Percentiles rank a stretch among this genome's conserved stretches.
These are phyloP conservation scores for Carallia brachiata DNA, from an alignment of 345 rosid genomes.

Conservation along the genomic window DNA sequence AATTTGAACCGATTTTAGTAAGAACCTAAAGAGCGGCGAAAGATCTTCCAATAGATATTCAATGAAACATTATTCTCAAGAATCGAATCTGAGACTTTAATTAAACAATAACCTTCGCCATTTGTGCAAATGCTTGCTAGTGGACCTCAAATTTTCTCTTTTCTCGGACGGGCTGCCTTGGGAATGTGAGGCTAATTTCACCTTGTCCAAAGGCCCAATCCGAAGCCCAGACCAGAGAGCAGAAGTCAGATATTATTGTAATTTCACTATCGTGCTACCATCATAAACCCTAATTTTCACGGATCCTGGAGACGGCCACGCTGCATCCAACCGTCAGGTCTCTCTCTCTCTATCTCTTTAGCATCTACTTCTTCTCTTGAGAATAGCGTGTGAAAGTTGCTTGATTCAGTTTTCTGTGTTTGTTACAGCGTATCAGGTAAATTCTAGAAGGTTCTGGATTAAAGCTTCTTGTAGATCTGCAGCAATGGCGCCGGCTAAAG, in stretches of 20 bases:
- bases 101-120: too few relatives aligned
- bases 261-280: constrained; percentile 3
- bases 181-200: too few relatives aligned
- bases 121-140: too few relatives aligned
- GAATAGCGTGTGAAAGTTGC: neutral
- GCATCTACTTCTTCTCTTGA: too few relatives aligned
- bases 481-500: constrained; percentile 28
- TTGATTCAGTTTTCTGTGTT: neutral
- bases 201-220: too few relatives aligned
- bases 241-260: constrained; percentile 9
- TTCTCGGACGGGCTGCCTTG: too few relatives aligned
- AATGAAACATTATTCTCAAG: too few relatives aligned
- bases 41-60: too few relatives aligned
- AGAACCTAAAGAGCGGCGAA: too few relatives aligned
- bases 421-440: neutral
- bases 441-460: neutral
- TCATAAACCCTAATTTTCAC: constrained; percentile 32
- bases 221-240: neutral
- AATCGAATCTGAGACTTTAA: too few relatives aligned
- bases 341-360: neutral
- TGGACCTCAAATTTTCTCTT: too few relatives aligned
- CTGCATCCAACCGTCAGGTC: constrained; percentile 30
- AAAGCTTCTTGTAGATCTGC: constrained; percentile 1
- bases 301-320: constrained; percentile 30
- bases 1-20: too few relatives aligned